phyloP scores from a whole-genome alignment of 306 rosid species.

The Quercus glauca region DNA sequence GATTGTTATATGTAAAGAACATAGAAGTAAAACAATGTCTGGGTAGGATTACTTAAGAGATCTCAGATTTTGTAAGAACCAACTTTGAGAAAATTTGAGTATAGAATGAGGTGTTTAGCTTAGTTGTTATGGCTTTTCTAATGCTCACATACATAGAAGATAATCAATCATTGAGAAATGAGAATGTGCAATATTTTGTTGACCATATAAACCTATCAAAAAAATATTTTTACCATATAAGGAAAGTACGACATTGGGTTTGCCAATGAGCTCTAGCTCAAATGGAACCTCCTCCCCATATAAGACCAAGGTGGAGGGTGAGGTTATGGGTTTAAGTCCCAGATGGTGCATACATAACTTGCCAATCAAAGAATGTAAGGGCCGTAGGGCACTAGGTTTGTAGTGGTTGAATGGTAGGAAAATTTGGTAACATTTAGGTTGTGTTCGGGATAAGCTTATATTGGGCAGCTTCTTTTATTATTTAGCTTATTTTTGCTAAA shows the following conservation, averaged over 20 bases:
- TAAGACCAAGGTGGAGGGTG: too few species aligned
- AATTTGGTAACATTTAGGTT: background rate
- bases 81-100: background rate
- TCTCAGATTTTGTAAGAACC: background rate
- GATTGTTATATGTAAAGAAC: background rate
- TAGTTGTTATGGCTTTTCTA: background rate
- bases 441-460: too few species aligned
- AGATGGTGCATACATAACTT: too few species aligned
- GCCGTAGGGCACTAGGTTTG: background rate
- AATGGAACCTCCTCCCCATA: too few species aligned
- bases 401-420: background rate
- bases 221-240: too few species aligned
- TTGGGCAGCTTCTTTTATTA: too few species aligned
- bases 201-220: too few species aligned
- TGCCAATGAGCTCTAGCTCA: too few species aligned
- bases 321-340: too few species aligned
- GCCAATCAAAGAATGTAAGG: too few species aligned
- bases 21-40: background rate
- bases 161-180: background rate
- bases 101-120: background rate
- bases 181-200: background rate
- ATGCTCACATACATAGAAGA: background rate
- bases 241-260: too few species aligned
- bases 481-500: too few species aligned
- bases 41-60: background rate